Evolutionary conservation across 371 early-diverging fungal species (phyloP).

Genomic region (Mucor piriformis): DNA sequence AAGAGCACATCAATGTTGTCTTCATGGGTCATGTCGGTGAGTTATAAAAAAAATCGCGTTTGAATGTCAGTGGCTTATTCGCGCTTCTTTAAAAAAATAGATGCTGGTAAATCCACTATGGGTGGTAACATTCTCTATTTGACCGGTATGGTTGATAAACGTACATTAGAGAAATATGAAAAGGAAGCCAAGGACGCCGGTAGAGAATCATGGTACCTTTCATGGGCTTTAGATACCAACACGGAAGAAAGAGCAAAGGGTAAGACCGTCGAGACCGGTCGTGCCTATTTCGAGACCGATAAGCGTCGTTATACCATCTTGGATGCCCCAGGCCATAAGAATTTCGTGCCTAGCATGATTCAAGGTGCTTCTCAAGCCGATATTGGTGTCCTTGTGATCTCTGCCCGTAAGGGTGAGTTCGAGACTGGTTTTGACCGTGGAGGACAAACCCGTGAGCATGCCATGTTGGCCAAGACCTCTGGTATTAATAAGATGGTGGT

Average conservation of each 20-base stretch:
- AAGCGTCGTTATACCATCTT: slow-evolving; percentile 94
- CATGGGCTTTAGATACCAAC: slow-evolving; percentile 97
- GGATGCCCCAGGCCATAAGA: slow-evolving; percentile 99
- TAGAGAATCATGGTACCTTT: slow-evolving; percentile 96
- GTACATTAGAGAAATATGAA: slow-evolving; percentile 99
- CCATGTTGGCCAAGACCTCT: slow-evolving; percentile 95
- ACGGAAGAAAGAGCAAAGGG: slow-evolving; percentile 97
- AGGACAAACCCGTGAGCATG: slow-evolving; percentile 99
- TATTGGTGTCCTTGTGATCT: slow-evolving; percentile 95
- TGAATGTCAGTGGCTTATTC: slow-evolving; percentile 23
- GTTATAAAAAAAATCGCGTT: slow-evolving; percentile 9
- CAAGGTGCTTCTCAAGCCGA: slow-evolving; percentile 97
- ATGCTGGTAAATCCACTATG: slow-evolving; percentile 99
- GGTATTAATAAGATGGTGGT: slow-evolving; percentile 92
- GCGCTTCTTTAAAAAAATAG: slow-evolving; percentile 40
- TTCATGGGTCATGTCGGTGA: slow-evolving; percentile 99
- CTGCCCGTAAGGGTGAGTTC: slow-evolving; percentile 99
- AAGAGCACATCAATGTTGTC: slow-evolving; percentile 94
- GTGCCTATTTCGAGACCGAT: slow-evolving; percentile 96
- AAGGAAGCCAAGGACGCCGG: slow-evolving; percentile 95
- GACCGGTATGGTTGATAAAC: slow-evolving; percentile 98
- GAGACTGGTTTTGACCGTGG: slow-evolving; percentile 99
- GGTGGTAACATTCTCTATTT: slow-evolving; percentile 97
- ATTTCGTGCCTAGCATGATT: slow-evolving; percentile 99
- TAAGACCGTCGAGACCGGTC: slow-evolving; percentile 97